A percentile compares a stretch with the other conserved stretches of the same genome.
Evolutionary conservation across 1,284 basidiomycete genomes (phyloP).

Genomic region (Moesziomyces parantarcticus): DNA sequence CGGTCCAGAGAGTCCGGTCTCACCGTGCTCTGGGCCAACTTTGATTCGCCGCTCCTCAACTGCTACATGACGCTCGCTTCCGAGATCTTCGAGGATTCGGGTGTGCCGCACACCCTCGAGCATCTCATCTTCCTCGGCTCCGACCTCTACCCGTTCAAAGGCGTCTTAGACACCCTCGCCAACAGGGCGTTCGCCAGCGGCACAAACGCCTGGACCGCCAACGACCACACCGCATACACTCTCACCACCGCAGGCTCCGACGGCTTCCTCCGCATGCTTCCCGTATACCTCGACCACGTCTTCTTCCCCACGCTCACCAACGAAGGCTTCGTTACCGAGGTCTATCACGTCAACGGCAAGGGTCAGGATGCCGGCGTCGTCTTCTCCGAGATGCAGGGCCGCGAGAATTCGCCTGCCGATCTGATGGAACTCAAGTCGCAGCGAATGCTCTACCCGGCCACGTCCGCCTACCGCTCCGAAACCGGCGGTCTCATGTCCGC

Average conservation of each 20-base stretch:
- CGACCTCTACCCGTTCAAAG: constrained; percentile 84
- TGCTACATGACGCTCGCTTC: constrained; percentile 92
- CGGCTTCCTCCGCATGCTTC: constrained; percentile 92
- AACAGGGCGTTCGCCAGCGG: constrained; percentile 90
- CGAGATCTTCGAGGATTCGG: constrained; percentile 77
- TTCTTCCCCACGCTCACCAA: constrained; percentile 94
- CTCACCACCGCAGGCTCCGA: constrained; percentile 96
- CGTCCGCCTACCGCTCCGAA: constrained; percentile 92
- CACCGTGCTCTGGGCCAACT: constrained; percentile 71
- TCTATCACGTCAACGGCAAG: constrained; percentile 82
- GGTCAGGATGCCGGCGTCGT: constrained; percentile 96
- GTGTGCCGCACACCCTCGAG: constrained; percentile 65
- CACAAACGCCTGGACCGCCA: constrained; percentile 77
- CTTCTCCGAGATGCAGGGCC: constrained; percentile 86
- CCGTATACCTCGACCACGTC: constrained; percentile 96
- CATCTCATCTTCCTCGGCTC: constrained; percentile 66
- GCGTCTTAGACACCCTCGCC: constrained; percentile 94
- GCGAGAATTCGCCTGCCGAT: constrained; percentile 90
- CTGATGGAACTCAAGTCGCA: constrained; percentile 78
- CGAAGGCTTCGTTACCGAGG: constrained; percentile 89
- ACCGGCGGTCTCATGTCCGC: constrained; percentile 96
- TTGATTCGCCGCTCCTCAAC: constrained; percentile 84
- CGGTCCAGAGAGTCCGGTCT: constrained; percentile 81
- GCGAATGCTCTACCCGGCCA: constrained; percentile 80
- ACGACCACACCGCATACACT: constrained; percentile 80